Conservation (phyloP, 2,329 filamentous ascomycete genomes). For the Paracorniculantispora psalliotae region DNA sequence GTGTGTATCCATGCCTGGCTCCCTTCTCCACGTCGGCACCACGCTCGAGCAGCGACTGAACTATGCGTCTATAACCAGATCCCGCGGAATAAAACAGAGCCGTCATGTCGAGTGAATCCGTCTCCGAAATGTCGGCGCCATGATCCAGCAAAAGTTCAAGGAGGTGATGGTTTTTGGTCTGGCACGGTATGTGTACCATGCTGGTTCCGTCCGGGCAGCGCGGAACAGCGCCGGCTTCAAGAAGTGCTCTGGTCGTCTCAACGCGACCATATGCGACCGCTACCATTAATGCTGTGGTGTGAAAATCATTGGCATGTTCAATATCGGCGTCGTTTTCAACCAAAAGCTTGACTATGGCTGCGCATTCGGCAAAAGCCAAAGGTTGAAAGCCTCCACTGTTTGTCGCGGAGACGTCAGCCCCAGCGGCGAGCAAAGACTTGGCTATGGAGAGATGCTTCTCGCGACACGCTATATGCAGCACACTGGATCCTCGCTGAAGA, state of each 20-base stretch:
- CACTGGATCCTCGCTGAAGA: background rate
- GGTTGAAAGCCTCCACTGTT: background rate
- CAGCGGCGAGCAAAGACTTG: background rate
- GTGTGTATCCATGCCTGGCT: background rate
- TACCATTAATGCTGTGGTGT: background rate
- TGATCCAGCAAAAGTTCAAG: background rate
- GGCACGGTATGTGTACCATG: background rate
- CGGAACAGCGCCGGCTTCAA: constrained; percentile 21
- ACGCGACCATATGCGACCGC: no score
- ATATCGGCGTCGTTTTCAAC: background rate
- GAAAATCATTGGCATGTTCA: background rate
- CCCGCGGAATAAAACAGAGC: background rate
- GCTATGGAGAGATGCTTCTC: background rate
- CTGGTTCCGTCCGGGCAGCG: constrained; percentile 5
- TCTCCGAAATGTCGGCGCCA: background rate
- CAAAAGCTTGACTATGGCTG: background rate
- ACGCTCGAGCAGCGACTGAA: background rate
- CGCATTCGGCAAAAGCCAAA: background rate
- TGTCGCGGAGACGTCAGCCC: background rate
- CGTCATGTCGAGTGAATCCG: background rate
- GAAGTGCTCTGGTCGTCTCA: constrained; percentile 20
- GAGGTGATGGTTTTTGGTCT: background rate
- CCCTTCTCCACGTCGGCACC: background rate
- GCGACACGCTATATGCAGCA: background rate
- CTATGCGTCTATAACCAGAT: background rate